Percentiles rank a stretch among this genome's conserved stretches.
These are phyloP conservation scores for Margaritispora aquatica DNA, from an alignment of 495 filamentous ascomycete species.

Conservation along the genomic window DNA sequence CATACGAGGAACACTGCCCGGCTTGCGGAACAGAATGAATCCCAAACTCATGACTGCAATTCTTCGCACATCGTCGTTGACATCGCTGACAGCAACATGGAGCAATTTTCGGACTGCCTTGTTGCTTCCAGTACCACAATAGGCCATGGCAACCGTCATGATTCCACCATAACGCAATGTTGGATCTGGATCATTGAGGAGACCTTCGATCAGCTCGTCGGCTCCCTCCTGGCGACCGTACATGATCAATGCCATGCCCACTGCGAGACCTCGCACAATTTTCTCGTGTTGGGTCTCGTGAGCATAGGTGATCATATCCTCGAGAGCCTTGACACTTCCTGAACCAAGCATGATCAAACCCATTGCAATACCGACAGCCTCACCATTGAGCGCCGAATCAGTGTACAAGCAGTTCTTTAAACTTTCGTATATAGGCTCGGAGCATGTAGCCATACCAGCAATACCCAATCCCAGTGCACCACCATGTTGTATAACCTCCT, in stretches of 20 bases:
- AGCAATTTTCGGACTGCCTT: slow-evolving; percentile 97
- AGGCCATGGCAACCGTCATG: slow-evolving; percentile 96
- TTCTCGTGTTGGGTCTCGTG: slow-evolving; percentile 99
- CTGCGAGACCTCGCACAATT: slow-evolving; percentile 88
- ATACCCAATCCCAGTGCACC: slow-evolving; percentile 93
- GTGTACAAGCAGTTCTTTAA: slow-evolving; percentile 80
- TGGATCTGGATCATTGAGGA: slow-evolving; percentile 90
- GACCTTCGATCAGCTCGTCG: slow-evolving; percentile 87
- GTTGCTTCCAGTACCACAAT: slow-evolving; percentile 96
- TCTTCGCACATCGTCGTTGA: slow-evolving; percentile 94
- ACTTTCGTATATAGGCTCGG: slow-evolving; percentile 84
- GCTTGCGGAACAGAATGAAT: slow-evolving; percentile 98
- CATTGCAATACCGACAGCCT: slow-evolving; percentile 93
- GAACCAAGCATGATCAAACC: slow-evolving; percentile 96
- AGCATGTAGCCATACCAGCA: slow-evolving; percentile 94
- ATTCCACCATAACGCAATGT: slow-evolving; percentile 95
- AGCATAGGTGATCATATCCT: slow-evolving; percentile 95
- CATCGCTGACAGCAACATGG: slow-evolving; percentile 95
- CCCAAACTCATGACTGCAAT: slow-evolving; percentile 98
- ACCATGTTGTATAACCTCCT: slow-evolving; percentile 96
- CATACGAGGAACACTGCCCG: slow-evolving; percentile 95
- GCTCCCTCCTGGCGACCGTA: slow-evolving; percentile 92
- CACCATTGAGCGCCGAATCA: slow-evolving; percentile 93
- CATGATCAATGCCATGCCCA: slow-evolving; percentile 99
- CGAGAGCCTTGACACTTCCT: slow-evolving; percentile 81